Base-by-base conservation (phyloP, 2,329 filamentous ascomycete genomes). In the Microcyclospora tardicrescens region DNA sequence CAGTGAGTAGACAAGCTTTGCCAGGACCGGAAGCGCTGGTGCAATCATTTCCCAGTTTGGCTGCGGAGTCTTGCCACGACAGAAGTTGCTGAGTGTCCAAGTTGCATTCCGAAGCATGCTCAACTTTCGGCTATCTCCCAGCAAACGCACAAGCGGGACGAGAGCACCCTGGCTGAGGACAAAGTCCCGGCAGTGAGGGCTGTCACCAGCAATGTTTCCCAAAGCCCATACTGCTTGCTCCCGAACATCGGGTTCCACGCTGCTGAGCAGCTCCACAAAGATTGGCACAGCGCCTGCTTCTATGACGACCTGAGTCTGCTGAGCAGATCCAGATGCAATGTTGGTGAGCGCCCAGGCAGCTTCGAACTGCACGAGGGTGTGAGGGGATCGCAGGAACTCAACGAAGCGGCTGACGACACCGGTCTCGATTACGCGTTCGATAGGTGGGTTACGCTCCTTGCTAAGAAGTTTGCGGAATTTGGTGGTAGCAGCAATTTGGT, bases 81-180 rank as follows among this genome's bases (percentile, higher is more conserved):
- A 98, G 69, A 98, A 98, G 73, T 98, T 98, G 75, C 91, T 96
- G 41, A 98, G 71, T 33, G 91, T 98, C 91, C 91, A 98, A 16
- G 91, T 98, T 28, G 91, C 91, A 61, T 98, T 98, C 52, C 91
- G 77, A 37, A 98, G 79, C 91, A 98, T 98, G 74, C 87, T 96
- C 42, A 98, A 72, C 73, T 98, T 98, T 58, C 91, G 86, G 69
- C 91, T 95, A 64, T 98, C 91, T 39, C 89, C 89, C 41, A 98
- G 78, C 33, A 98, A 75, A 57, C 77, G 77, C 41, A 98, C 76
- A 41, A 98, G 74, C 37, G 91, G 91, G 63, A 85, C 85, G 37
- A 98, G 76, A 46, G 91, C 91, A 55, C 87, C 87, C 50, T 84
- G 85, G 62, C 80, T 79, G 41, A 98, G 75, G 43, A 98, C 91